Evolutionary conservation across 2,329 filamentous ascomycete genomes (phyloP), one percentile per base, ranked within the genome.

Genomic region (Paramyrothecium roridum): DNA sequence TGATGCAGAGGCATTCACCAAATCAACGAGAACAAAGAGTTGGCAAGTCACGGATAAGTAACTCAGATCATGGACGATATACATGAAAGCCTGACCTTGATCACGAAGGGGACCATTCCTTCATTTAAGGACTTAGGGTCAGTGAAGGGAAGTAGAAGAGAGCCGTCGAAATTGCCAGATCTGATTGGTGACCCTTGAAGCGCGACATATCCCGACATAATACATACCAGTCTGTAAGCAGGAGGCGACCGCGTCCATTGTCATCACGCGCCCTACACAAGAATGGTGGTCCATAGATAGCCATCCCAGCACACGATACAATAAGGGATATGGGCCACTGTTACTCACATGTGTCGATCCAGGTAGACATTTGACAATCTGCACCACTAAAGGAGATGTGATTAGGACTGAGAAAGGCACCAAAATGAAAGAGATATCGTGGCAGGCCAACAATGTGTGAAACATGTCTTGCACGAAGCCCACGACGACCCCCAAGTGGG

Each of bases 141-240:
- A 19, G 30, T 54, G 7, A 13, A 43, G 37, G 37, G 37, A 43
- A 43, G 37, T 19, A 13, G 37, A 43, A 43, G 37, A 43, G 13
- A 7, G 16, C 12, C n/a, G 37, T 19, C 13, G n/a, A 43, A 43
- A 43, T 19, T 17, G n/a, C 7, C 16, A 43, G 12, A 17, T 43
- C 57, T 51, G 60, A 57, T 60, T 43, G 53, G 50, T 34, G 56
- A 60, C 57, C 56, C 47, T 52, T 52, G 55, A 40, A 52, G 20
- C 50, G 50, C 52, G 45, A 48, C 52, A 46, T 48, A 53, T 30
- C 50, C 30, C 46, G 58, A 59, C 55, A 55, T 48, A 50, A 57
- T 56, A 56, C 63, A 65, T 65, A 54, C 63, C 62, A 65, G 63
- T 60, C 53, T 30, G 8, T 48, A 54, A 47, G 50, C 52, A 37